phyloP scores from a whole-genome alignment of 257 asterid species.

The Knoxia roxburghii region DNA sequence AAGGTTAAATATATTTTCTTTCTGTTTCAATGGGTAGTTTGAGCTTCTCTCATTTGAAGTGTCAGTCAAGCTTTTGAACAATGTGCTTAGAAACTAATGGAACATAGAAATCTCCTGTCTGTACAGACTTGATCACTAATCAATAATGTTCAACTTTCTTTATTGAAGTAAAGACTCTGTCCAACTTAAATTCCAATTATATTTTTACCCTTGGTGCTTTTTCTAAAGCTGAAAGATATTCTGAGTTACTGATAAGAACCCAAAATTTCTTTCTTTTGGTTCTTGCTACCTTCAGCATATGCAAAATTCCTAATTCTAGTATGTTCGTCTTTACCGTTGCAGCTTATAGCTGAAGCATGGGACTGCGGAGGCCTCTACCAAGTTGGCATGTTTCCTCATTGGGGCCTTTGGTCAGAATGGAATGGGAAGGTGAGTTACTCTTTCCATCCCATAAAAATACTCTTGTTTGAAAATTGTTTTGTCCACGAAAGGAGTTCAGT shows the following conservation, averaged over 20 bases:
- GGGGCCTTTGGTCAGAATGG: conserved; percentile 99
- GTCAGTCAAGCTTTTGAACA: not conserved
- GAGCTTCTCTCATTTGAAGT: not conserved
- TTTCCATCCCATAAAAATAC: too few relatives aligned
- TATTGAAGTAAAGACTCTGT: not conserved
- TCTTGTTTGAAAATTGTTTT: too few relatives aligned
- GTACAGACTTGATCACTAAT: not conserved
- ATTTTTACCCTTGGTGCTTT: not conserved
- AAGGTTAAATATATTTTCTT: conserved; percentile 40
- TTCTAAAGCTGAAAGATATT: not conserved
- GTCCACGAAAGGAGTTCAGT: too few relatives aligned
- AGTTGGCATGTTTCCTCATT: conserved; percentile 90
- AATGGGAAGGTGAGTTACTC: conserved; percentile 86
- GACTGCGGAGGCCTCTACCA: conserved; percentile 99
- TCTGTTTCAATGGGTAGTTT: not conserved
- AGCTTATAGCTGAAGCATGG: conserved; percentile 99
- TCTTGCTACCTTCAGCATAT: not conserved
- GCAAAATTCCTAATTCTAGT: conserved; percentile 8
- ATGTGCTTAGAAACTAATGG: not conserved
- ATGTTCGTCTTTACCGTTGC: conserved; percentile 18
- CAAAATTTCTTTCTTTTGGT: too few relatives aligned
- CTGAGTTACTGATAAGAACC: not conserved
- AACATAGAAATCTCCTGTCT: not conserved
- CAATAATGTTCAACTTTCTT: not conserved
- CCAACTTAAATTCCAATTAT: not conserved